phyloP scores from a whole-genome alignment of 2,329 filamentous ascomycete species.

The Fusarium incarnatum region DNA sequence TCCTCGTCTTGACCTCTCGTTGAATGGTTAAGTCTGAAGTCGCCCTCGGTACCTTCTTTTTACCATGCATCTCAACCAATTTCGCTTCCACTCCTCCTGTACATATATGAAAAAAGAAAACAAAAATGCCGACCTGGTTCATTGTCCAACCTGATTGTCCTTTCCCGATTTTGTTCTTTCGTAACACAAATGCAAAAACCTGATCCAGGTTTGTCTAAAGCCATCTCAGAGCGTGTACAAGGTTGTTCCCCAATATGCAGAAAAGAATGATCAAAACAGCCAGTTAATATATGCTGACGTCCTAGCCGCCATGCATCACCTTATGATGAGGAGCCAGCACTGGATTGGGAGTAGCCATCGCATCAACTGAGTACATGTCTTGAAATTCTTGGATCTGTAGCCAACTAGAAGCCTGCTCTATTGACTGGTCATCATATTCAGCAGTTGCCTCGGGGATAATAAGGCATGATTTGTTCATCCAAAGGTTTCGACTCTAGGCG shows the following conservation, averaged over 20 bases:
- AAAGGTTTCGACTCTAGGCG: constrained; percentile 21
- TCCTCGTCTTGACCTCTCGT: not conserved
- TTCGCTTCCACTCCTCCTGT: constrained; percentile 28
- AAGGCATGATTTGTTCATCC: not conserved
- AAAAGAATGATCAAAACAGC: constrained; percentile 28
- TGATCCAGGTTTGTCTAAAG: constrained; percentile 34
- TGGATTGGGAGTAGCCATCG: constrained; percentile 1
- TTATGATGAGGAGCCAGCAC: not conserved
- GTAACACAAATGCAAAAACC: constrained; percentile 26
- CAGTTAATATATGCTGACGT: constrained; percentile 9
- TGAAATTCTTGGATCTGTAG: constrained; percentile 11
- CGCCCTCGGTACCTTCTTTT: constrained; percentile 31
- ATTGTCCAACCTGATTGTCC: constrained; percentile 10
- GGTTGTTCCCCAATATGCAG: constrained; percentile 12
- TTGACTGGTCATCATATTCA: constrained; percentile 26
- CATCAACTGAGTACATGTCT: constrained; percentile 24
- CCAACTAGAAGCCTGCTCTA: constrained; percentile 48
- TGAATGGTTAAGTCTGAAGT: constrained; percentile 28
- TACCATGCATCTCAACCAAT: constrained; percentile 12
- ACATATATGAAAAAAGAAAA: constrained; percentile 26
- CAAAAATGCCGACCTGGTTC: constrained; percentile 2
- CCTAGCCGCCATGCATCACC: not conserved
- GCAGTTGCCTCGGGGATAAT: not conserved
- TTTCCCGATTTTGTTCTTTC: constrained; percentile 14
- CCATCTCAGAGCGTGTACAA: constrained; percentile 43